These are phyloP conservation scores for Rosa persica DNA, from an alignment of 306 rosid species.

Conservation along the genomic window DNA sequence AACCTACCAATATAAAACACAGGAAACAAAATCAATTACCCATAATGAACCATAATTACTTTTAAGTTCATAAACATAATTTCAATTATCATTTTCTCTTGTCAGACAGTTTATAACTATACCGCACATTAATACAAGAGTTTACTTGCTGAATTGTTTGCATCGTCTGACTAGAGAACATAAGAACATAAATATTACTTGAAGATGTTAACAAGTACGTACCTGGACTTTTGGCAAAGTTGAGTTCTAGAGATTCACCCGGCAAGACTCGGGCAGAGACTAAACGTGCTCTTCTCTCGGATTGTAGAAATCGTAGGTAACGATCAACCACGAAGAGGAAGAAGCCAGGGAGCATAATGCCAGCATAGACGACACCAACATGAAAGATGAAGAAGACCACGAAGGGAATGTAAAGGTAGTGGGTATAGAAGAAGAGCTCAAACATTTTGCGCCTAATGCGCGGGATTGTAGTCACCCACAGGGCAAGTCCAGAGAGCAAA, in stretches of 20 bases:
- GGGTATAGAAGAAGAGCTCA: constrained; percentile 75
- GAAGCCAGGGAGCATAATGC: constrained; percentile 68
- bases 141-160: not conserved
- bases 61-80: not conserved
- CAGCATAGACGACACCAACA: constrained; percentile 47
- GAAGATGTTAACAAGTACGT: not conserved
- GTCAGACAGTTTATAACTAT: too few relatives aligned
- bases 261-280: constrained; percentile 63
- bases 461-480: constrained; percentile 68
- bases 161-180: not conserved
- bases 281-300: constrained; percentile 39
- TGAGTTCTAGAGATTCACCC: constrained; percentile 63
- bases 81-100: not conserved
- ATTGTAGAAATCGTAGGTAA: constrained; percentile 62
- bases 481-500: constrained; percentile 46
- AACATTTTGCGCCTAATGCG: constrained; percentile 56
- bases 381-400: constrained; percentile 69
- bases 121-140: not conserved
- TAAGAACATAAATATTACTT: not conserved
- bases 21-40: not conserved
- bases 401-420: constrained; percentile 67
- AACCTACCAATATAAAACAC: constrained; percentile 26
- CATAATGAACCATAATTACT: not conserved
- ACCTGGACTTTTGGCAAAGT: constrained; percentile 67
- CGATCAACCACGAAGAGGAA: constrained; percentile 87